Conservation (phyloP, 345 rosid species). For the Eucalyptus decipiens region DNA sequence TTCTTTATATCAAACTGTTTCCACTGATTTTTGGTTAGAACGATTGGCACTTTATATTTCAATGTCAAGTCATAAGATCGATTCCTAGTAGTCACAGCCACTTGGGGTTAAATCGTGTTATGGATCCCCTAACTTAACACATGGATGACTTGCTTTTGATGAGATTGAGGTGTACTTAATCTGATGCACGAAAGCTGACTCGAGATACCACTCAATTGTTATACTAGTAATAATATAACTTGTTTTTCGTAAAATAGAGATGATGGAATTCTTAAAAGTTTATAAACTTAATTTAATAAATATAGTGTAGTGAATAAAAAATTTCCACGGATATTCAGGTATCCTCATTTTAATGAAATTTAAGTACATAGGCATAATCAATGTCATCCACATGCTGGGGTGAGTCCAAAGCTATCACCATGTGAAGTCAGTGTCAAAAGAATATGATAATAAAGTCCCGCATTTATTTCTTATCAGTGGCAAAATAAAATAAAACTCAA, state of each 20-base stretch:
- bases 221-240: rapidly evolving
- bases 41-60: neutral
- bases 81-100: neutral
- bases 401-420: neutral
- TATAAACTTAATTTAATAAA: neutral
- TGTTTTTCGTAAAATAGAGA: neutral
- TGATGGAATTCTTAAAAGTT: neutral
- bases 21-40: neutral
- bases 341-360: neutral
- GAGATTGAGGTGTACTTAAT: neutral
- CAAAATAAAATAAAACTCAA: neutral
- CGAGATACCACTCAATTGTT: neutral
- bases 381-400: neutral
- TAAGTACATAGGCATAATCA: neutral
- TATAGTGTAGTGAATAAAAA: neutral
- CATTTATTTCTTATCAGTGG: neutral
- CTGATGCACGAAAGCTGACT: rapidly evolving
- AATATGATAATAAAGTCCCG: neutral
- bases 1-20: neutral
- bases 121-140: neutral
- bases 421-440: neutral
- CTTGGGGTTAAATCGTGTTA: neutral
- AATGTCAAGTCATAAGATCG: neutral
- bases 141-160: neutral
- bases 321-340: neutral